Base-by-base conservation (phyloP, 2,329 filamentous ascomycete species). In the Ophiognomonia clavigignenti-juglandacearum region DNA sequence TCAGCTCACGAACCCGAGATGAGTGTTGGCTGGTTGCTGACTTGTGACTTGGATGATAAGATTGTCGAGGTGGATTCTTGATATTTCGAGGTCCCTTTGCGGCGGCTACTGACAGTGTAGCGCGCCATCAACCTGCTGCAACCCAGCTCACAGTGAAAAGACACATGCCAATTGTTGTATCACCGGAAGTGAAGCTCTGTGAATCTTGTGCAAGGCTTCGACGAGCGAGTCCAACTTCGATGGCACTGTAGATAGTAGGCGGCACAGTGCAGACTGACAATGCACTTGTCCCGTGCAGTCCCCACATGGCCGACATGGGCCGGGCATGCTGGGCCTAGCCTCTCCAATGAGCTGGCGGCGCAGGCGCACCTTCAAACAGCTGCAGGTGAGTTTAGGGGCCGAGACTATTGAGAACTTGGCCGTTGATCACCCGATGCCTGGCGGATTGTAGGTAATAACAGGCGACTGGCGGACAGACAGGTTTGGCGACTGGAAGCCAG, bases 331-430 rank as follows among this genome's bases (percentile, higher is more conserved):
- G 39, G 47, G 50, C 27, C 46, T 47, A 19, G 51, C 27, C 18
- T 45, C 40, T 36, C 47, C 45, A 54, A 53, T 51, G 48, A 47
- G 47, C 40, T 39, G 39, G 45, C 34, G 50, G 43, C 47, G 41
- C 47, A 45, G 45, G 43, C 48, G 52, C 50, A 34, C 45, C 44
- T 50, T 43, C 47, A 50, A 37, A 41, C 40, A 45, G 46, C 40
- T 50, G 50, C 50, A 47, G 48, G 41, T 53, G 50, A 43, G 31
- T n/a, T 35, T 45, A 47, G 43, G 44, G 41, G 40, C 44, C 43
- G 47, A 47, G 39, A 50, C 50, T 53, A 53, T 51, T 44, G 50
- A 43, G 35, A 39, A n/a, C n/a, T 20, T 44, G 18, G 47, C 32
- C 35, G 47, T 39, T 48, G 42, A 51, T 45, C 49, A 51, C 27